Evolutionary conservation across 768 basidiomycete species (phyloP).

Genomic region (Mycena galopus): DNA sequence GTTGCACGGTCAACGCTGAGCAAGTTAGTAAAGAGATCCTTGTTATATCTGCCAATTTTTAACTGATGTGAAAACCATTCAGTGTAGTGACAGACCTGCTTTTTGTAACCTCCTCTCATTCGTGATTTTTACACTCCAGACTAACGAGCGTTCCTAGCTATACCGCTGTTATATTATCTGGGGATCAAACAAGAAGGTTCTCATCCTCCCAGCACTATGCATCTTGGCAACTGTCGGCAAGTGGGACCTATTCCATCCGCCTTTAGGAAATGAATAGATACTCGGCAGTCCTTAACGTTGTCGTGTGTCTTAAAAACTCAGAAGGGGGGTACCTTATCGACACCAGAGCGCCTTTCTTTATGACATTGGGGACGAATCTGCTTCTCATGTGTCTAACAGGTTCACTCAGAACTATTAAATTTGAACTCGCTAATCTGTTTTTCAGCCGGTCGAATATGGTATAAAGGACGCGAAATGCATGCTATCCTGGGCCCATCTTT

Average conservation of each 20-base stretch:
- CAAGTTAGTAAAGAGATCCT: background rate
- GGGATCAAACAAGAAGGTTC: slow-evolving; percentile 6
- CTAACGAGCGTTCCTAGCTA: slow-evolving; percentile 10
- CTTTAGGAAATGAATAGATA: background rate
- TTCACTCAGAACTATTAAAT: no score
- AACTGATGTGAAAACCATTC: background rate
- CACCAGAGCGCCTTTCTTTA: no score
- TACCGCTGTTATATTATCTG: slow-evolving; percentile 21
- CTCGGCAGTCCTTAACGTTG: slow-evolving; percentile 13
- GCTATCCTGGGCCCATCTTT: no score
- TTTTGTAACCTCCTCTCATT: slow-evolving; percentile 12
- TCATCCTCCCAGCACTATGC: no score
- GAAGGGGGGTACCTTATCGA: no score
- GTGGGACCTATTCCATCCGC: slow-evolving; percentile 8
- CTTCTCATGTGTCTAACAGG: no score
- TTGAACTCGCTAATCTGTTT: no score
- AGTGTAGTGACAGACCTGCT: slow-evolving; percentile 7
- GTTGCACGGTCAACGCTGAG: background rate
- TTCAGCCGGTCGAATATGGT: no score
- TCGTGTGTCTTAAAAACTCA: no score
- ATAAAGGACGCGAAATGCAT: no score
- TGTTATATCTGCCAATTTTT: background rate
- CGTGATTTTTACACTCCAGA: slow-evolving; percentile 9
- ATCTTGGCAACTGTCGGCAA: slow-evolving; percentile 18
- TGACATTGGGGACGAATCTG: no score